These are phyloP conservation scores for Farysia itapuensis DNA, from an alignment of 1,284 basidiomycete species.

Conservation along the genomic window DNA sequence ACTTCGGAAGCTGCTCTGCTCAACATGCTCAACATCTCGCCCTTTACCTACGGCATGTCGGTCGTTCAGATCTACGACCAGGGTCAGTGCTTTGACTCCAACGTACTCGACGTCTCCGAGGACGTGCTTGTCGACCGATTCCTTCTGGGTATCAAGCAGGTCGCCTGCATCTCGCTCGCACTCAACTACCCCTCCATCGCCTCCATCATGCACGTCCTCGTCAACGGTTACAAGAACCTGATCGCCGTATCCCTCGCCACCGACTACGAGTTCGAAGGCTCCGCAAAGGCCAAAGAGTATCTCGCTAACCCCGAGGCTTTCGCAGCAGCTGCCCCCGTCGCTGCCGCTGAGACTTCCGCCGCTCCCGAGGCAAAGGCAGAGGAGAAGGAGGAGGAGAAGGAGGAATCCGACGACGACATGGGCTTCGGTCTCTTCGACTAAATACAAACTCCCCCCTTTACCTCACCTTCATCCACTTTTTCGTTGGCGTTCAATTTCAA, in stretches of 20 bases:
- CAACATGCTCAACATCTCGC: constrained; percentile 89
- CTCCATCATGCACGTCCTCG: constrained; percentile 88
- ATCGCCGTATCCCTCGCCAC: constrained; percentile 81
- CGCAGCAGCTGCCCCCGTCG: constrained; percentile 74
- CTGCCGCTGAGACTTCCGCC: constrained; percentile 65
- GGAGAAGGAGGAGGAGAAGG: constrained; percentile 71
- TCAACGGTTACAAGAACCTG: constrained; percentile 99
- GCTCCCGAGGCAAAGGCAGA: constrained; percentile 64
- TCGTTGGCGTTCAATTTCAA: no score
- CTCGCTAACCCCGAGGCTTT: constrained; percentile 97
- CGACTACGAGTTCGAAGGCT: constrained; percentile 91
- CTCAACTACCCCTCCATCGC: constrained; percentile 94
- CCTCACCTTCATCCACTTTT: no score
- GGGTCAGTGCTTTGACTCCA: constrained; percentile 70
- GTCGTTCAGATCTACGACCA: constrained; percentile 67
- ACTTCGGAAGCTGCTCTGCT: constrained; percentile 94
- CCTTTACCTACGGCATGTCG: constrained; percentile 97
- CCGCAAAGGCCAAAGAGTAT: constrained; percentile 93
- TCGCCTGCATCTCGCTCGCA: constrained; percentile 92
- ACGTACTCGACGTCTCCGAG: constrained; percentile 90
- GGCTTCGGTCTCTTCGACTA: constrained; percentile 80
- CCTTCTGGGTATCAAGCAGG: constrained; percentile 87
- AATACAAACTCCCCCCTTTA: no score
- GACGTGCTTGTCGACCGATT: constrained; percentile 86
- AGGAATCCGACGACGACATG: constrained; percentile 65